phyloP scores from a whole-genome alignment of 2,329 filamentous ascomycete genomes.

The Cytospora piceicola region DNA sequence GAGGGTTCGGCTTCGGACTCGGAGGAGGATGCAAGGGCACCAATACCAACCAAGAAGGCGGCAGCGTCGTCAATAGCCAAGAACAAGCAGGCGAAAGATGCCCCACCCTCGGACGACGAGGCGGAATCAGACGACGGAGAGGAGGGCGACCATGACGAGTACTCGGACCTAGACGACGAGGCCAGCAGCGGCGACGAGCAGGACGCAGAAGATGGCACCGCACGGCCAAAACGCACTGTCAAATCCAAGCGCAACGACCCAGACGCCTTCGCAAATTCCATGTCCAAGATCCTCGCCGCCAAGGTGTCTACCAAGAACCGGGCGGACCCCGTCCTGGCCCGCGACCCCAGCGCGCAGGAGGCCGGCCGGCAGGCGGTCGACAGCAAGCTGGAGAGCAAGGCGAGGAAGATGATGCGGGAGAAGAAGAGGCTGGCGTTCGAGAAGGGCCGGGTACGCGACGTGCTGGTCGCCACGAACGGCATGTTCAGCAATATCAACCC shows the following conservation, averaged over 20 bases:
- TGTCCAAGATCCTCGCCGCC: constrained; percentile 88
- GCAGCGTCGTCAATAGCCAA: constrained; percentile 31
- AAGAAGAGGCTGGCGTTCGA: constrained; percentile 81
- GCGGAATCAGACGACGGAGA: constrained; percentile 36
- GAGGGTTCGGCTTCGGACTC: constrained; percentile 44
- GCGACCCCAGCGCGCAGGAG: constrained; percentile 74
- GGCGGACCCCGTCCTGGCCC: constrained; percentile 86
- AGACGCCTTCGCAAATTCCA: constrained; percentile 85
- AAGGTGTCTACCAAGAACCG: constrained; percentile 84
- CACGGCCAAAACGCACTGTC: constrained; percentile 38
- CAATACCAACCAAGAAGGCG: constrained; percentile 32
- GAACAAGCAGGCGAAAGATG: constrained; percentile 39
- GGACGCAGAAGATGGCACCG: constrained; percentile 42
- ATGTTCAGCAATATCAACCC: constrained; percentile 52
- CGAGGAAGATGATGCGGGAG: constrained; percentile 75
- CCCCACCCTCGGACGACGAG: constrained; percentile 31
- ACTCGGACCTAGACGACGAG: constrained; percentile 44
- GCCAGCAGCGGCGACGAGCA: constrained; percentile 47
- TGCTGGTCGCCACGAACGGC: constrained; percentile 62
- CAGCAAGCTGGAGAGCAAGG: constrained; percentile 78
- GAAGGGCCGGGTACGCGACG: constrained; percentile 86
- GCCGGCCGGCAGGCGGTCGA: constrained; percentile 75
- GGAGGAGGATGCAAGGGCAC: constrained; percentile 41
- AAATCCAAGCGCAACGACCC: constrained; percentile 92
- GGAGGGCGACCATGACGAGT: constrained; percentile 41